A percentile compares a stretch with the other conserved stretches of the same genome.
Evolutionary conservation across 495 filamentous ascomycete genomes (phyloP).

Genomic region (Penicillium psychrofluorescens): DNA sequence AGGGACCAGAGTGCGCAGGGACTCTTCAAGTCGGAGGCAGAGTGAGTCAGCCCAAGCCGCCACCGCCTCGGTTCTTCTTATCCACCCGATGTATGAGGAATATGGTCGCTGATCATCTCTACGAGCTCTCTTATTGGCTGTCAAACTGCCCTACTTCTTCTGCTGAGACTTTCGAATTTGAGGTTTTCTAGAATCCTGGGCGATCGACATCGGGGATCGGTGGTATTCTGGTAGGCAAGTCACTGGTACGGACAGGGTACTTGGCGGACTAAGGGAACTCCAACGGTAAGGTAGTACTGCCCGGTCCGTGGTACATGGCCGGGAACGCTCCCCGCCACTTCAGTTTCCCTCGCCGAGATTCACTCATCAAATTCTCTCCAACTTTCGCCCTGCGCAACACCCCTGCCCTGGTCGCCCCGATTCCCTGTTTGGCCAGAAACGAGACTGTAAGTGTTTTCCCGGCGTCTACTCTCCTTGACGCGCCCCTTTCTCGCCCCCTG

Average conservation of each 20-base stretch:
- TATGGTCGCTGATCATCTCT: no score
- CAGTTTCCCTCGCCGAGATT: neutral
- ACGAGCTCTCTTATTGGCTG: no score
- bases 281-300: neutral
- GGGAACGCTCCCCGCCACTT: constrained; percentile 4
- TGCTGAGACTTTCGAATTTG: neutral
- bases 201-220: neutral
- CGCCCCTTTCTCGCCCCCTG: neutral
- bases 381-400: neutral
- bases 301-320: constrained; percentile 2
- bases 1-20: neutral
- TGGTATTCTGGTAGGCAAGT: constrained; percentile 4
- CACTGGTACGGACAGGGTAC: constrained; percentile 4
- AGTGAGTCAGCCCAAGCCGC: constrained; percentile 3
- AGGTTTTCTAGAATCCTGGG: neutral
- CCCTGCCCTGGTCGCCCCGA: neutral
- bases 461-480: no score
- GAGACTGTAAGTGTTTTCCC: no score
- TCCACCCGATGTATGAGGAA: no score
- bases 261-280: neutral
- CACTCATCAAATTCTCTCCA: neutral
- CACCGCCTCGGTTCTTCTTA: no score
- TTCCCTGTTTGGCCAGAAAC: no score
- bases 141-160: neutral
- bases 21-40: neutral